Evolutionary conservation across 2,329 filamentous ascomycete genomes (phyloP).

Genomic region (Fusarium solani-melongenae): DNA sequence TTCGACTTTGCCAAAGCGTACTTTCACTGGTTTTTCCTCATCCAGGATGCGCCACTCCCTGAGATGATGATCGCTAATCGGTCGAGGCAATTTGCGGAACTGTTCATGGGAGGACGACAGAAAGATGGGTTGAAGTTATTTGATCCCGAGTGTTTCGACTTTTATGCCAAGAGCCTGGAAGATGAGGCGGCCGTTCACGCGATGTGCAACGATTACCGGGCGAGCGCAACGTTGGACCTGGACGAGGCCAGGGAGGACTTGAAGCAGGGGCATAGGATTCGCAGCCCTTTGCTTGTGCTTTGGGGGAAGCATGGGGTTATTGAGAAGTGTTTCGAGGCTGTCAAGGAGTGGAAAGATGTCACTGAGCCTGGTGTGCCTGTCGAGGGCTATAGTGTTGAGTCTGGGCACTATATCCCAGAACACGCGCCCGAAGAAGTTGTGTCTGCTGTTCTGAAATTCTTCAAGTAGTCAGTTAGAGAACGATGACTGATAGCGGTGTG

Average conservation of each 20-base stretch:
- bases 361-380: slow-evolving; percentile 49
- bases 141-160: slow-evolving; percentile 47
- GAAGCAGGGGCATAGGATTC: slow-evolving; percentile 54
- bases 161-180: slow-evolving; percentile 56
- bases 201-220: slow-evolving; percentile 68
- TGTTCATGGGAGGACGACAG: slow-evolving; percentile 55
- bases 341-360: slow-evolving; percentile 63
- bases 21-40: slow-evolving; percentile 70
- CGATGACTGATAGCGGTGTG: neutral
- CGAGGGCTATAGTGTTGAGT: slow-evolving; percentile 55
- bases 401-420: slow-evolving; percentile 63
- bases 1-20: slow-evolving; percentile 59
- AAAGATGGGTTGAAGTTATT: slow-evolving; percentile 50
- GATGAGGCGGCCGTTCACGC: slow-evolving; percentile 57
- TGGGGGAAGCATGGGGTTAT: slow-evolving; percentile 63
- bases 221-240: slow-evolving; percentile 62
- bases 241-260: slow-evolving; percentile 61
- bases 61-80: slow-evolving; percentile 57
- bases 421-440: slow-evolving; percentile 60
- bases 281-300: slow-evolving; percentile 59
- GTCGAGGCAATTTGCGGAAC: slow-evolving; percentile 53
- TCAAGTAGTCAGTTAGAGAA: slow-evolving; percentile 38
- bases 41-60: slow-evolving; percentile 62
- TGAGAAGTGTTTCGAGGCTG: slow-evolving; percentile 60
- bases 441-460: slow-evolving; percentile 53